Evolutionary conservation across 768 basidiomycete species (phyloP), one percentile per base, ranked within the genome.

Genomic region (Russula brevipes): DNA sequence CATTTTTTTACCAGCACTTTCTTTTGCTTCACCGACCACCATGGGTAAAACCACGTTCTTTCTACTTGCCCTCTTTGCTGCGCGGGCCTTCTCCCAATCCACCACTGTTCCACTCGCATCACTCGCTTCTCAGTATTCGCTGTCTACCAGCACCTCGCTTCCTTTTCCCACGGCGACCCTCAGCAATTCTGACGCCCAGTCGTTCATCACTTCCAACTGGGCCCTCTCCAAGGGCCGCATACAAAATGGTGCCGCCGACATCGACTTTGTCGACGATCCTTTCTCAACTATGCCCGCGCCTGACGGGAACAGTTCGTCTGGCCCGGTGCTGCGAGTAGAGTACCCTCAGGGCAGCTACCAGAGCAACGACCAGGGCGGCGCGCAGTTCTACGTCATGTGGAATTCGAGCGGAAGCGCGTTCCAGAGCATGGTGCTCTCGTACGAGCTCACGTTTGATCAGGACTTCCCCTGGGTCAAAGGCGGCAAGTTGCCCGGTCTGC

Each of bases 401-500:
- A 87, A 90, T 66, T 76, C 80, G 7, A 78, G 80, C 2, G 80
- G 83, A 62, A 80, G 79, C 4, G 73, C 74, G 19, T 89, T 88
- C 68, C 76, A 82, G 64, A 81, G 84, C 46, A 87, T 91, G 87
- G 72, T 89, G 59, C 72, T 89, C 17, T 80, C 84, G 8, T 91
- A 91, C 73, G 88, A 91, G 69, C 75, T 91, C 33, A 87, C 87
- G 1, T 89, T 92, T 70, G 83, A 85, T 62, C 52, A 73, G 0
- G 75, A 72, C 46, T 92, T 88, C 71, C 75, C 86, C 69, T 92
- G 83, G 81, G 86, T 88, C 35, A 85, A 85, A 82, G 81, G 87
- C 31, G 88, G 87, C 24, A 91, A 91, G 75, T 79, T 91, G 10
- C 89, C 89, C 11, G 89, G 90, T 5, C 69, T 91, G 42, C 77